Conservation (phyloP, 208 protist species). For the Novymonas esmeraldas region DNA sequence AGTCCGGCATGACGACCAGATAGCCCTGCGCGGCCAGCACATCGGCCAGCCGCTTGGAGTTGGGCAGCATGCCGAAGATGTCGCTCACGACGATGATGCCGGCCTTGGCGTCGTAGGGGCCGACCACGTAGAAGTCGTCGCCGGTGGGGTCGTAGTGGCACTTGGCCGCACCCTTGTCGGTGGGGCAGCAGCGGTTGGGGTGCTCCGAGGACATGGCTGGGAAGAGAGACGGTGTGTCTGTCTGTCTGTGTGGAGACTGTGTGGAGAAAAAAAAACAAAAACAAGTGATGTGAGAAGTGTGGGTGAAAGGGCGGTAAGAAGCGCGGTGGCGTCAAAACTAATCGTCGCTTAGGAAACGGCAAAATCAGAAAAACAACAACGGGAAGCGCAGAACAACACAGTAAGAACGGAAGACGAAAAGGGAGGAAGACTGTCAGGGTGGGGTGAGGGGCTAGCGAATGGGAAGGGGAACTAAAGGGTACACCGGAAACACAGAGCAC, state of each 20-base stretch:
- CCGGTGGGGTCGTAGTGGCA: constrained; percentile 29
- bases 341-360: too few species aligned
- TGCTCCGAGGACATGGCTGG: constrained; percentile 9
- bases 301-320: too few species aligned
- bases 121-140: constrained; percentile 48
- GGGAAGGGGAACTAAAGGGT: too few species aligned
- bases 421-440: too few species aligned
- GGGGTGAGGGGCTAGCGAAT: too few species aligned
- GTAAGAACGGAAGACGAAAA: too few species aligned
- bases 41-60: constrained; percentile 53
- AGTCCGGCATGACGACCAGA: constrained; percentile 68
- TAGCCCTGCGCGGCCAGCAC: constrained; percentile 43
- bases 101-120: constrained; percentile 35
- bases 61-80: constrained; percentile 59
- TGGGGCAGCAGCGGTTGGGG: constrained; percentile 50
- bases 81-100: constrained; percentile 56
- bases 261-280: too few species aligned
- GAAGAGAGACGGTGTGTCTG: constrained; percentile 39
- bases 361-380: too few species aligned
- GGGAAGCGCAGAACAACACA: too few species aligned
- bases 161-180: constrained; percentile 30
- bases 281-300: too few species aligned
- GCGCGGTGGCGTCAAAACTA: too few species aligned
- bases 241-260: constrained; percentile 11
- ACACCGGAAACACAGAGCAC: too few species aligned